Evolutionary conservation across 371 early-diverging fungal genomes (phyloP), one percentile per base, ranked within the genome.

Genomic region (Nematocida sp.): DNA sequence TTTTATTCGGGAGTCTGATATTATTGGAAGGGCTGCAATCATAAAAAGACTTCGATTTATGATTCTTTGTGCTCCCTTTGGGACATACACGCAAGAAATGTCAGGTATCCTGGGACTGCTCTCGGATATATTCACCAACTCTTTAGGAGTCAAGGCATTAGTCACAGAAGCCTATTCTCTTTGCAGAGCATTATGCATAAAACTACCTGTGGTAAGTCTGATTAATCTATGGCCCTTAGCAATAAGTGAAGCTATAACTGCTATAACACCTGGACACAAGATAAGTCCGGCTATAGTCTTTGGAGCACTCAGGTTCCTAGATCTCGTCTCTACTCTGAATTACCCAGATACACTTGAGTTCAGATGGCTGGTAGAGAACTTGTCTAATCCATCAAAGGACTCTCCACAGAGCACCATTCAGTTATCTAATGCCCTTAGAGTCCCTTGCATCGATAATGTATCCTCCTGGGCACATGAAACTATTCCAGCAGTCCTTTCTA

Each of bases 41-140:
- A 63, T 79, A 2, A 77, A 77, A 49, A 61, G 80, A 49, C 46
- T 79, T 31, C 55, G 77, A 3, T 77, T 58, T 63, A 58, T 79
- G 43, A 61, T 79, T 51, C 67, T 77, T 15, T 49, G 46, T 51
- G 74, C 61, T n/a, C 61, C 70, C 0, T 61, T 53, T 27, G 65
- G 51, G n/a, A 46, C 74, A 38, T 79, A 75, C 41, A 9, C 37
- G 21, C 49, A 75, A 34, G 52, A 65, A 11, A 31, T 48, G n/a
- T 29, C 75, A 25, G 61, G 65, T 21, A 40, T 79, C n/a, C 43
- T 79, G 13, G 76, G 75, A 40, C 49, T 65, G 35, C 48, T 74
- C 32, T 45, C 46, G 11, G 74, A 70, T 48, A 60, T 70, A 29
- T 70, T 70, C 32, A 15, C 60, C 11, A 31, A 13, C 0, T 45